Conservation (phyloP, 306 rosid genomes). For the Vigna mungo region DNA sequence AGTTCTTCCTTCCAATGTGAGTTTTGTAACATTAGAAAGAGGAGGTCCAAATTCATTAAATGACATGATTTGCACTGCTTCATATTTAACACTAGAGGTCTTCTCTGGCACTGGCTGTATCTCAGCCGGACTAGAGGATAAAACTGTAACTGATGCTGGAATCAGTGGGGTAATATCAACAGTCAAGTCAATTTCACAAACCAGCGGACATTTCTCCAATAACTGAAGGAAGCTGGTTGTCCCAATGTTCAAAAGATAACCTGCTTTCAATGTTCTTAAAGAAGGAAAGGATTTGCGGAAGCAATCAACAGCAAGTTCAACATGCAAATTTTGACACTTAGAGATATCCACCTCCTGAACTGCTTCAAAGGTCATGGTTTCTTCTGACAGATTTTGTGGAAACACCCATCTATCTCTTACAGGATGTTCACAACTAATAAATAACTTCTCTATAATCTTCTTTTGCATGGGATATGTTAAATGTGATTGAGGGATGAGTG, state of each 20-base stretch:
- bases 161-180: conserved; percentile 70
- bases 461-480: conserved; percentile 47
- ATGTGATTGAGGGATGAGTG: conserved; percentile 67
- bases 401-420: conserved; percentile 38
- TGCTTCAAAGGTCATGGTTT: conserved; percentile 56
- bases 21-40: conserved; percentile 62
- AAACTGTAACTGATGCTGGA: conserved; percentile 56
- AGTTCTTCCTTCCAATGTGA: conserved; percentile 78
- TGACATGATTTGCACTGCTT: conserved; percentile 44
- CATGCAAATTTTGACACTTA: conserved; percentile 64
- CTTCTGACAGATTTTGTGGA: conserved; percentile 44
- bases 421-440: conserved; percentile 50
- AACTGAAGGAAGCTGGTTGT: conserved; percentile 52
- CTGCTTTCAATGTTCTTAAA: conserved; percentile 67
- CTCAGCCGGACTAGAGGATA: conserved; percentile 53
- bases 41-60: conserved; percentile 47
- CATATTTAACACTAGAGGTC: conserved; percentile 39
- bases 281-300: conserved; percentile 74
- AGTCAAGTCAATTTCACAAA: conserved; percentile 72
- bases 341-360: conserved; percentile 84
- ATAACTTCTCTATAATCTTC: conserved; percentile 49
- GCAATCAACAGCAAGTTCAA: conserved; percentile 66
- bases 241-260: conserved; percentile 64
- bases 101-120: conserved; percentile 44
- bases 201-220: conserved; percentile 60